Evolutionary conservation across 2,329 filamentous ascomycete species (phyloP), one percentile per base, ranked within the genome.

Genomic region (Ceratocystis ficicola): DNA sequence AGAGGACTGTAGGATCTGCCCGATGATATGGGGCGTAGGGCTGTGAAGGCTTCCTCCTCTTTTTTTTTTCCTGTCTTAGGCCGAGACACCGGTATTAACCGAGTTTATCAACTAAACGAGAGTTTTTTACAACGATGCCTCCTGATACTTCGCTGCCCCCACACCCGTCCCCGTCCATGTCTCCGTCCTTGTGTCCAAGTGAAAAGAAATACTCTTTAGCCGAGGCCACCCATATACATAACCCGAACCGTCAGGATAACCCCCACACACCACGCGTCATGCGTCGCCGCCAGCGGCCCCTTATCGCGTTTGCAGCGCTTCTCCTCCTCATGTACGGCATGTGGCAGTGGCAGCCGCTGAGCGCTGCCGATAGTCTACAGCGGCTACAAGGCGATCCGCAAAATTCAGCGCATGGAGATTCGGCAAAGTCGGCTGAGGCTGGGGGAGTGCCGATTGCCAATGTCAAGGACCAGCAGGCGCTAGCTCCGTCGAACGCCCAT

Each of bases 281-380:
- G 28, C 62, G 59, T 32, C 64, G 50, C 50, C 66, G 66, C 22
- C 25, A 62, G 44, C 48, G 60, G 17, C 59, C 66, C 36, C 28
- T 64, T 52, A 32, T 48, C 59, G 30, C 48, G 59, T 32, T 67
- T 30, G 25, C 44, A 17, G 48, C 50, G 41, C 32, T 57, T 17
- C 20, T 67, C 28, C 25, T 63, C 62, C 32, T 36, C 57, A 12
- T 55, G 30, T 41, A 63, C 57, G 62, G 30, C 61, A 44, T 48
- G 52, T 67, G 59, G 62, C 62, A 62, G 36, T 66, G 65, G 62
- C 62, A 28, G 22, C 62, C 55, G 55, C 44, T 44, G 28, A 30
- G 48, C 10, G 46, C 59, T n/a, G 57, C 63, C 32, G 59, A 67
- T 3, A 32, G 63, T 25, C 62, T 67, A 15, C 36, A 41, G 36